phyloP scores from a whole-genome alignment of 768 basidiomycete species.

The Pulveroboletus sp. region DNA sequence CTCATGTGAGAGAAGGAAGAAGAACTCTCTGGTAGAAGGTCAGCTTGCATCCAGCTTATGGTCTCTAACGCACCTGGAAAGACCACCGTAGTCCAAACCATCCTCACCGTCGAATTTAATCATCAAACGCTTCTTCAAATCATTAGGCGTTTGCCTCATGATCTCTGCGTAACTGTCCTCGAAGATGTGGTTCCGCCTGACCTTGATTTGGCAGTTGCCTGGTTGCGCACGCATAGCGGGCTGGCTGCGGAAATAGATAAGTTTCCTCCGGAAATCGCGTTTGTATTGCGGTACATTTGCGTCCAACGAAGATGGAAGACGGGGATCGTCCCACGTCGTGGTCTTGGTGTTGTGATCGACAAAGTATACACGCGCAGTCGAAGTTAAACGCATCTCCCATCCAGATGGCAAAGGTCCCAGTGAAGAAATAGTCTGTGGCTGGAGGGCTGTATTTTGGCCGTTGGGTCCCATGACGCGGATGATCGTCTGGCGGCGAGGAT shows the following conservation, averaged over 20 bases:
- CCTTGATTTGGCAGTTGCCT: slow-evolving; percentile 98
- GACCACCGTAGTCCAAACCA: slow-evolving; percentile 96
- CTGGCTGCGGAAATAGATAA: slow-evolving; percentile 99
- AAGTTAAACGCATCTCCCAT: slow-evolving; percentile 99
- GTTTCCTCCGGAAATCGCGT: slow-evolving; percentile 97
- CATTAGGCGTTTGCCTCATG: slow-evolving; percentile 98
- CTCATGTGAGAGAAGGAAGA: slow-evolving; percentile 98
- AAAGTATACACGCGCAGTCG: slow-evolving; percentile 97
- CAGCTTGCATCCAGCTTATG: not conserved
- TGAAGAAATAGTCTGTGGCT: slow-evolving; percentile 94
- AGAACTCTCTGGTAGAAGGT: slow-evolving; percentile 77
- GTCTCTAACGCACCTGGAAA: slow-evolving; percentile 67
- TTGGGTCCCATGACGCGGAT: slow-evolving; percentile 95
- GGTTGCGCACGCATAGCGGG: slow-evolving; percentile 97
- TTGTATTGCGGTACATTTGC: slow-evolving; percentile 99
- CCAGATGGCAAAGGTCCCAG: slow-evolving; percentile 95
- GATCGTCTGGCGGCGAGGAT: slow-evolving; percentile 93
- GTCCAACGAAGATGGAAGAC: slow-evolving; percentile 90
- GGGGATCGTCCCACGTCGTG: slow-evolving; percentile 99
- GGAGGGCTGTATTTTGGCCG: slow-evolving; percentile 81
- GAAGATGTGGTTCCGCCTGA: slow-evolving; percentile 96
- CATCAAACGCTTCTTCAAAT: slow-evolving; percentile 98
- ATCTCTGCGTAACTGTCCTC: slow-evolving; percentile 99
- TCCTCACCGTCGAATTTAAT: slow-evolving; percentile 99
- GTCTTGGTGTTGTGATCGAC: slow-evolving; percentile 99